Conservation (phyloP, 2,329 filamentous ascomycete genomes). For the Cercospora zeina region DNA sequence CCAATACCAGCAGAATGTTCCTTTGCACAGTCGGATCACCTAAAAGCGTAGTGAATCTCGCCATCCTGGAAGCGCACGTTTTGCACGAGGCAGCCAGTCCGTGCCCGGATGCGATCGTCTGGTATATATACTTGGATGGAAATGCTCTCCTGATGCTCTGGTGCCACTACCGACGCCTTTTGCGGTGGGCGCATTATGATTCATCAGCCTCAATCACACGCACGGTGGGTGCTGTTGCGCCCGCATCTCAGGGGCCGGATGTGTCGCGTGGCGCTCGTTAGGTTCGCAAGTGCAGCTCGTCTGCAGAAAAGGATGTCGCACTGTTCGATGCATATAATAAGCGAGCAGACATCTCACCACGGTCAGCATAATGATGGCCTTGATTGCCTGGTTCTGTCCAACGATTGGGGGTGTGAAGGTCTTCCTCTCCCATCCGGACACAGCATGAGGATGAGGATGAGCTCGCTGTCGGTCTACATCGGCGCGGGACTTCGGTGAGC, state of each 20-base stretch:
- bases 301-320: slow-evolving; percentile 4
- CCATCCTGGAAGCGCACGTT: background rate
- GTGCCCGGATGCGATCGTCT: background rate
- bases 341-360: background rate
- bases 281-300: background rate
- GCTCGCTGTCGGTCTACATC: background rate
- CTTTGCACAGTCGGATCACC: background rate
- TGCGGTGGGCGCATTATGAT: background rate
- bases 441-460: background rate
- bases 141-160: background rate
- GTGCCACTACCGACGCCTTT: background rate
- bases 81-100: background rate
- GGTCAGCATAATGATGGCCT: too few relatives aligned
- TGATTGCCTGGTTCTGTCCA: background rate
- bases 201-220: background rate
- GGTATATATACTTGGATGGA: background rate
- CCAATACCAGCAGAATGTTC: background rate
- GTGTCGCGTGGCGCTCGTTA: background rate
- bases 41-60: background rate
- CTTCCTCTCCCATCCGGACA: too few relatives aligned
- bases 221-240: background rate
- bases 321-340: background rate
- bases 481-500: background rate
- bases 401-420: background rate
- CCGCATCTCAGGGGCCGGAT: background rate